Percentiles rank a stretch among this genome's conserved stretches.
phyloP scores from a whole-genome alignment of 2,329 filamentous ascomycete species.

The Paracamarosporium sp. region DNA sequence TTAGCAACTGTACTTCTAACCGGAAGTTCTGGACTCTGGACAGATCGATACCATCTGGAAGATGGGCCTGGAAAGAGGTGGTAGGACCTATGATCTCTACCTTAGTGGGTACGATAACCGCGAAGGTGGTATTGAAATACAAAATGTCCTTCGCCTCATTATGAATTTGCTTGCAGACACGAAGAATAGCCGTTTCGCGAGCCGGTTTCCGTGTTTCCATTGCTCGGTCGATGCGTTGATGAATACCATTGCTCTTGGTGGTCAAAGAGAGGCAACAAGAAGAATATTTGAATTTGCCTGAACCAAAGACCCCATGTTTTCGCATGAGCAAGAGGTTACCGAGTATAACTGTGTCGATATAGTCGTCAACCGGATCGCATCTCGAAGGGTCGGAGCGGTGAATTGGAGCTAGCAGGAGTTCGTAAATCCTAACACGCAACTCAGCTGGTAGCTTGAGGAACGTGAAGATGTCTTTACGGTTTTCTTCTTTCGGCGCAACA shows the following conservation, averaged over 20 bases:
- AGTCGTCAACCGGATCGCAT: background rate
- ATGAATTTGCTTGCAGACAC: background rate
- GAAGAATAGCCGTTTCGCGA: background rate
- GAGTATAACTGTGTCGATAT: too few species aligned
- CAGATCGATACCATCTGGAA: background rate
- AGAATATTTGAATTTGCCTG: too few species aligned
- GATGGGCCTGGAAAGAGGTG: background rate
- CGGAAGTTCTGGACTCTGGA: background rate
- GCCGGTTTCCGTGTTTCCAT: too few species aligned
- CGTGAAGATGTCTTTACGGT: background rate
- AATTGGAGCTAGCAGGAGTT: background rate
- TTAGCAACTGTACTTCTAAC: background rate
- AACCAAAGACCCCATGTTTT: too few species aligned
- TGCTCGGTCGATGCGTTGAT: too few species aligned
- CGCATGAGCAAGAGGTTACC: too few species aligned
- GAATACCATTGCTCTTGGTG: too few species aligned
- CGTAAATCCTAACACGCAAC: background rate
- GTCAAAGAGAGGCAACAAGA: too few species aligned
- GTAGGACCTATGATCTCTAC: background rate
- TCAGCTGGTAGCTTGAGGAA: background rate
- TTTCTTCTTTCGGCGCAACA: too few species aligned
- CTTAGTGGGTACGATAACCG: background rate
- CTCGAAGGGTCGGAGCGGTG: background rate
- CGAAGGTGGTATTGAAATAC: background rate
- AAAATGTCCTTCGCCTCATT: background rate